Evolutionary conservation across 2,329 filamentous ascomycete species (phyloP), one percentile per base, ranked within the genome.

Genomic region (Fusarium nisikadoi): DNA sequence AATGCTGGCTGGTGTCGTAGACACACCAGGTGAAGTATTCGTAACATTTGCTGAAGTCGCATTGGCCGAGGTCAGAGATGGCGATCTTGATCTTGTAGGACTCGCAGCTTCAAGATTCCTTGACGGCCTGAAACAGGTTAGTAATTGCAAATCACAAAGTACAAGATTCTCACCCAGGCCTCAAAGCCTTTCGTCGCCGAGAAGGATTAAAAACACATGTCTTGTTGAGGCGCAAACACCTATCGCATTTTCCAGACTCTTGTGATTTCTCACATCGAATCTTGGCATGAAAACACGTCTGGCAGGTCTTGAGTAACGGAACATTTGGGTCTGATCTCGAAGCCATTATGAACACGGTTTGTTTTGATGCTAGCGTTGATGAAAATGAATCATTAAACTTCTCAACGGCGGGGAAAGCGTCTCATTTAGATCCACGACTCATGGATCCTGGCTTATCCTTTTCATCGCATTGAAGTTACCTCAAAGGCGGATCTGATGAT

Each of bases 251-350:
- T 29, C 71, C 76, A 14, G 79, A 79, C n/a, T 80, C 75, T 25
- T 81, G 78, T 1, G 80, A 77, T 43, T 78, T 80, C 47, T 79
- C 75, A 62, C 80, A 81, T 20, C 78, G 72, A n/a, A 81, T 81
- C 47, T 81, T 81, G 57, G 79, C 80, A 29, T 79, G 77, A 58
- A 79, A 80, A 63, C 80, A 81, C 27, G 79, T 79, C 64, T 80
- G 79, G 45, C 80, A 81, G 12, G 80, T 81, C 57, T 80, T 80
- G 38, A 76, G 67, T 46, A 76, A 50, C 36, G 66, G 56, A 14
- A 57, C 52, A 35, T 47, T 58, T 36, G 66, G 13, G 12, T 73
- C 67, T 6, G 62, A 20, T 45, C 58, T 64, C 9, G 70, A 72
- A 10, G 70, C 54, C 70, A 72, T 72, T 29, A 35, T 25, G 27